phyloP scores from a whole-genome alignment of 371 early-diverging fungal species.

The Mucor piriformis region DNA sequence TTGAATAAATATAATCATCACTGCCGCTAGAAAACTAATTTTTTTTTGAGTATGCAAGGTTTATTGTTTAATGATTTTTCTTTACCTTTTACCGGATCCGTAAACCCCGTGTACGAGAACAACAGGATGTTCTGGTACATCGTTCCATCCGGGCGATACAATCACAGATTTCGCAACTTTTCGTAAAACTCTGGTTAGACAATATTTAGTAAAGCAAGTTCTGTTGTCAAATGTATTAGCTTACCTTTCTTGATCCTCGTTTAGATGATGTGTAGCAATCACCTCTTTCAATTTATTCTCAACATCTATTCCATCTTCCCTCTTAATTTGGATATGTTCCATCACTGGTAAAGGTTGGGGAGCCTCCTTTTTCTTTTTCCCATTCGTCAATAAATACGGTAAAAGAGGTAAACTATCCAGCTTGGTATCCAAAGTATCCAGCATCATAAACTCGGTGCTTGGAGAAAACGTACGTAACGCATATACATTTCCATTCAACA shows the following conservation, averaged over 20 bases:
- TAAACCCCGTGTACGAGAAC: slow-evolving; percentile 69
- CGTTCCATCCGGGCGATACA: slow-evolving; percentile 50
- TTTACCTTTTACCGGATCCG: slow-evolving; percentile 80
- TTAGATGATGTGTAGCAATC: slow-evolving; percentile 50
- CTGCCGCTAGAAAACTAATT: slow-evolving; percentile 80
- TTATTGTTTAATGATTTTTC: too few species aligned
- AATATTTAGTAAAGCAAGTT: neutral
- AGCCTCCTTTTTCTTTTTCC: slow-evolving; percentile 23
- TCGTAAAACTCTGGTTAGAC: slow-evolving; percentile 49
- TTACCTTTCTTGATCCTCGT: slow-evolving; percentile 66
- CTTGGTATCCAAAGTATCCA: slow-evolving; percentile 56
- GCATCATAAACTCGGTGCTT: slow-evolving; percentile 76
- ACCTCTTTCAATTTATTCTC: slow-evolving; percentile 42
- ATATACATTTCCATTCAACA: slow-evolving; percentile 39
- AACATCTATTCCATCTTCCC: slow-evolving; percentile 51
- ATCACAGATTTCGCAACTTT: slow-evolving; percentile 60
- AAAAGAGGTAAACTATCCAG: slow-evolving; percentile 53
- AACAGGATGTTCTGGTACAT: slow-evolving; percentile 40
- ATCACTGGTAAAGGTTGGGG: slow-evolving; percentile 20
- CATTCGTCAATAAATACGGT: slow-evolving; percentile 44
- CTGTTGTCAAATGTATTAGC: neutral
- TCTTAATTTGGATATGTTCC: slow-evolving; percentile 37
- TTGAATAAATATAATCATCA: slow-evolving; percentile 76
- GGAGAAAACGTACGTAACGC: slow-evolving; percentile 71
- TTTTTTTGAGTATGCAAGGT: too few species aligned